phyloP scores from a whole-genome alignment of 2,329 filamentous ascomycete genomes.

The Aureobasidium leucospermi region DNA sequence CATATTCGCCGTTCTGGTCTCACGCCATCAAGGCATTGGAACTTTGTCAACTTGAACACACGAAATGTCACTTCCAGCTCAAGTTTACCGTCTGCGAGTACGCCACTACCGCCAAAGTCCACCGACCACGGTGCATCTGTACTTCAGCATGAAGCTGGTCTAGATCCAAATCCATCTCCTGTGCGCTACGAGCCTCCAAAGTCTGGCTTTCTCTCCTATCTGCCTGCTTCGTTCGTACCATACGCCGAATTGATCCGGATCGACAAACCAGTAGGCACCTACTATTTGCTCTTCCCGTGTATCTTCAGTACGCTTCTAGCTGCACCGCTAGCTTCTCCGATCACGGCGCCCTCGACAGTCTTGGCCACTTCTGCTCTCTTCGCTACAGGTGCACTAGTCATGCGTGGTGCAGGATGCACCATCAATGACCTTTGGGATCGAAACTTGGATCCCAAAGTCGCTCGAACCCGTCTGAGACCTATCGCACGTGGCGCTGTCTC shows the following conservation, averaged over 20 bases:
- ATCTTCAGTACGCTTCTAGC: constrained; percentile 78
- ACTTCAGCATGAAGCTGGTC: constrained; percentile 6
- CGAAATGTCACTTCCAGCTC: not conserved
- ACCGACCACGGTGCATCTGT: not conserved
- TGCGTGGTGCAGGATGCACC: constrained; percentile 81
- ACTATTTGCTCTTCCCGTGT: constrained; percentile 81
- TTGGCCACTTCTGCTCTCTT: constrained; percentile 61
- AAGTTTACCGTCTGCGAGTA: not conserved
- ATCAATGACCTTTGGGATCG: constrained; percentile 91
- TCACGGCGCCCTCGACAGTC: constrained; percentile 54
- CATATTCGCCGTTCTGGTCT: not conserved
- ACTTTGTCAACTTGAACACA: not conserved
- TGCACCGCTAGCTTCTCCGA: constrained; percentile 58
- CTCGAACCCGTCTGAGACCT: constrained; percentile 67
- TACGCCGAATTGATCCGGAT: constrained; percentile 77
- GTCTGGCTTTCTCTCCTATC: constrained; percentile 60
- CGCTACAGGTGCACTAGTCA: constrained; percentile 68
- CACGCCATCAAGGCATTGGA: not conserved
- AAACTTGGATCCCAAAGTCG: constrained; percentile 74
- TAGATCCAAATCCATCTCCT: not conserved
- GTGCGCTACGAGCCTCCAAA: constrained; percentile 57
- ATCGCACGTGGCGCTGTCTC: constrained; percentile 73
- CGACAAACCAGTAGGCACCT: constrained; percentile 73
- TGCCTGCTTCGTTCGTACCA: constrained; percentile 65
- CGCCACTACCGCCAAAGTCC: not conserved